Evolutionary conservation across 305 asterid species (phyloP).

Genomic region (Fraxinus xanthoxyloides): DNA sequence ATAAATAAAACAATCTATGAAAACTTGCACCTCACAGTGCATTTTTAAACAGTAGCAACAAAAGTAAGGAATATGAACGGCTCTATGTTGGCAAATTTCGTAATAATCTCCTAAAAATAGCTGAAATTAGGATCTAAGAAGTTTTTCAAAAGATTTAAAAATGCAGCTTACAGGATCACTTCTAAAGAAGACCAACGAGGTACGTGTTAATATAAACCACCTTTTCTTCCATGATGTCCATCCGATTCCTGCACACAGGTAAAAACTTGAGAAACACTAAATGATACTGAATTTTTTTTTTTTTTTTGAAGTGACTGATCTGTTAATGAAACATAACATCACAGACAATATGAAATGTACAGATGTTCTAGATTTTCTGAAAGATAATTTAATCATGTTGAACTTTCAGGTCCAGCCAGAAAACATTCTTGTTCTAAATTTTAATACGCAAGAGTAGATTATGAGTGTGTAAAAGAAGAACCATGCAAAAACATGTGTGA

Average conservation of each 20-base stretch:
- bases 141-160: neutral
- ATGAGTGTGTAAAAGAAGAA: constrained; percentile 9
- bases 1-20: neutral
- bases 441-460: neutral
- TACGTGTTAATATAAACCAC: constrained; percentile 95
- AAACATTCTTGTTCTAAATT: neutral
- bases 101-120: constrained; percentile 3
- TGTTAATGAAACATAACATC: constrained; percentile 5
- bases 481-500: neutral
- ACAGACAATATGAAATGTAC: neutral
- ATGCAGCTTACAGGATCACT: constrained; percentile 87
- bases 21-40: constrained; percentile 1
- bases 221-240: constrained; percentile 99
- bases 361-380: neutral
- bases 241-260: constrained; percentile 67
- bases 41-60: constrained; percentile 7
- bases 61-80: neutral
- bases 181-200: constrained; percentile 97
- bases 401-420: neutral
- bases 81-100: neutral
- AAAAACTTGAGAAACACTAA: neutral
- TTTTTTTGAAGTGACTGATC: neutral
- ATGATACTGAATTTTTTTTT: neutral
- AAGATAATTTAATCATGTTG: neutral
- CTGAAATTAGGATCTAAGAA: constrained; percentile 4